Percentiles rank a stretch among this genome's conserved stretches.
These are phyloP conservation scores for Opeltia flavorubescens DNA, from an alignment of 495 filamentous ascomycete species.

Conservation along the genomic window DNA sequence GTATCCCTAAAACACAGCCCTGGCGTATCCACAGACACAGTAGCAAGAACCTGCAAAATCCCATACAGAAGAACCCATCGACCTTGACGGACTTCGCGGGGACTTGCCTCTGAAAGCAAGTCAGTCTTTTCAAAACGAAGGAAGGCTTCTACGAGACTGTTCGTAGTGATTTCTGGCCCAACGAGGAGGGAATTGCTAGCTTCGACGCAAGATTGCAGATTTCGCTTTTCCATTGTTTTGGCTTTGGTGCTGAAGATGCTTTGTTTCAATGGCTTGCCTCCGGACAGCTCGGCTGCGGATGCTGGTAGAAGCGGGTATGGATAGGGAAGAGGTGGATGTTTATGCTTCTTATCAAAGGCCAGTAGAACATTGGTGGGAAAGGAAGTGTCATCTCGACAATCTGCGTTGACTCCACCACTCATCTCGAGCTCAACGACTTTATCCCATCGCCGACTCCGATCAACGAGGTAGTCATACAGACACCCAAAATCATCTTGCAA, in stretches of 20 bases:
- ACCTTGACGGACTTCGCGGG: conserved; percentile 41
- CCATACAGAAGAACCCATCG: conserved; percentile 60
- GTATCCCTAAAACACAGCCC: conserved; percentile 41
- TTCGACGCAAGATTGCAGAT: conserved; percentile 44
- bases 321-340: conserved; percentile 47
- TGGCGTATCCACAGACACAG: conserved; percentile 47
- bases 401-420: not conserved
- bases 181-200: conserved; percentile 48
- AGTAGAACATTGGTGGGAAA: conserved; percentile 14
- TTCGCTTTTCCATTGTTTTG: conserved; percentile 20
- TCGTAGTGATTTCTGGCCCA: conserved; percentile 19
- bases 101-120: conserved; percentile 25
- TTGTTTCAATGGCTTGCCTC: conserved; percentile 5
- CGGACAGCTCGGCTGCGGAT: conserved; percentile 20
- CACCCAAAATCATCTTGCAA: conserved; percentile 49
- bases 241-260: conserved; percentile 7
- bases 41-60: conserved; percentile 49
- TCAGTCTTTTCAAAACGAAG: conserved; percentile 44
- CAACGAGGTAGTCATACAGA: conserved; percentile 55
- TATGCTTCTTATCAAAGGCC: conserved; percentile 44
- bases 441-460: conserved; percentile 42
- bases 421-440: conserved; percentile 29
- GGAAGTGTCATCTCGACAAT: not conserved
- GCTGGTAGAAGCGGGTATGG: conserved; percentile 49
- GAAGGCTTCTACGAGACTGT: conserved; percentile 40